A percentile compares a stretch with the other conserved stretches of the same genome.
Conservation (phyloP, 192 early-diverging fungal genomes). For the Coemansia sp. region DNA sequence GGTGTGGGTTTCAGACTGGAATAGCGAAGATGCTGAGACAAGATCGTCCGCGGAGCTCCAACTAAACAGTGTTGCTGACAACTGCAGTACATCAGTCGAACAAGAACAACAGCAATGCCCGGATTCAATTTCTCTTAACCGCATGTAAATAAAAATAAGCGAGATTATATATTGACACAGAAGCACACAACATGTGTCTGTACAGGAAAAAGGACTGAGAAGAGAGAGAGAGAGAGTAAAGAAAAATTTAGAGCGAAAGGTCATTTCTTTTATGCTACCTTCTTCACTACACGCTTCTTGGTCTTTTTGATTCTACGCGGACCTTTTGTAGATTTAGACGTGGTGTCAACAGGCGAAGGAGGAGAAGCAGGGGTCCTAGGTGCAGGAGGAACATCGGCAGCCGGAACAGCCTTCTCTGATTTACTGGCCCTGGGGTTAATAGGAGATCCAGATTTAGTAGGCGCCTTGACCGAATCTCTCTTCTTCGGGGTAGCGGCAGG, state of each 20-base stretch:
- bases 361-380: constrained; percentile 5
- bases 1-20: constrained; percentile 17
- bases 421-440: constrained; percentile 9
- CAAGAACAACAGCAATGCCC: background rate
- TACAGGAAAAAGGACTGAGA: too few species aligned
- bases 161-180: constrained; percentile 1
- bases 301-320: constrained; percentile 47
- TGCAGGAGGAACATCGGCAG: constrained; percentile 14
- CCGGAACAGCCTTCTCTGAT: constrained; percentile 11
- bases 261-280: constrained; percentile 11
- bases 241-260: constrained; percentile 6
- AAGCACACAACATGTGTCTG: constrained; percentile 8
- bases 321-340: constrained; percentile 12
- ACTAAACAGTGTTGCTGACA: background rate
- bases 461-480: background rate
- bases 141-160: background rate
- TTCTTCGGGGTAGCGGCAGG: constrained; percentile 11
- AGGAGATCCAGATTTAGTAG: constrained; percentile 7
- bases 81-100: background rate
- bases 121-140: background rate
- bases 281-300: constrained; percentile 44
- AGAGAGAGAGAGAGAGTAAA: too few species aligned
- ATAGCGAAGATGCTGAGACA: background rate
- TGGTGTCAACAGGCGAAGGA: background rate
- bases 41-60: background rate